Percentiles rank a stretch among this genome's conserved stretches.
phyloP scores from a whole-genome alignment of 768 basidiomycete genomes.

The Porphyrellus cyaneotinctus region DNA sequence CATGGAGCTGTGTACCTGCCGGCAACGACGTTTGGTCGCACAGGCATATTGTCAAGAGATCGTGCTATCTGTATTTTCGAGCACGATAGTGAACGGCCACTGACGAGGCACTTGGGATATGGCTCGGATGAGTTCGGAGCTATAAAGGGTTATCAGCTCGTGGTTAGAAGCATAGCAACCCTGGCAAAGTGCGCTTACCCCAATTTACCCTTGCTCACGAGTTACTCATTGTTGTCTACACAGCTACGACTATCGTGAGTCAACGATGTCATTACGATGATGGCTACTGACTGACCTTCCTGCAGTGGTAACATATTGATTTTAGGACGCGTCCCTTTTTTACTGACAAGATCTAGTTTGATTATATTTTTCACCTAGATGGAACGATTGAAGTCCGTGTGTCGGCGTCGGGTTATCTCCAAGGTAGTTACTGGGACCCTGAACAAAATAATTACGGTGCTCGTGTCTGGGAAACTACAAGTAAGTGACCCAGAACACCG shows the following conservation, averaged over 20 bases:
- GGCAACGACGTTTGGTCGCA: constrained; percentile 46
- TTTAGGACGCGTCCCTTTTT: neutral
- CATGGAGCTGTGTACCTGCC: constrained; percentile 57
- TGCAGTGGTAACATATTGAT: constrained; percentile 29
- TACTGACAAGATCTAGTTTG: constrained; percentile 40
- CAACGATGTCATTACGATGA: neutral
- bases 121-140: constrained; percentile 54
- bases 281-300: neutral
- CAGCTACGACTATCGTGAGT: constrained; percentile 55
- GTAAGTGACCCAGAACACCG: constrained; percentile 31
- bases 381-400: constrained; percentile 66
- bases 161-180: constrained; percentile 54
- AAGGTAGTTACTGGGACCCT: constrained; percentile 56
- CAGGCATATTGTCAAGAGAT: constrained; percentile 43
- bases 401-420: constrained; percentile 66
- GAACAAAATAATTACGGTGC: constrained; percentile 50
- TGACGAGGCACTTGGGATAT: constrained; percentile 56
- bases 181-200: constrained; percentile 53
- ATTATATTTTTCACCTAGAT: constrained; percentile 63
- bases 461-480: constrained; percentile 51
- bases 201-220: neutral
- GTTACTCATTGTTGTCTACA: neutral
- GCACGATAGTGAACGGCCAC: constrained; percentile 52
- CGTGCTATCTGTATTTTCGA: constrained; percentile 65
- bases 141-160: constrained; percentile 55